phyloP scores from a whole-genome alignment of 2,329 filamentous ascomycete species.

The Fonsecaea pedrosoi region DNA sequence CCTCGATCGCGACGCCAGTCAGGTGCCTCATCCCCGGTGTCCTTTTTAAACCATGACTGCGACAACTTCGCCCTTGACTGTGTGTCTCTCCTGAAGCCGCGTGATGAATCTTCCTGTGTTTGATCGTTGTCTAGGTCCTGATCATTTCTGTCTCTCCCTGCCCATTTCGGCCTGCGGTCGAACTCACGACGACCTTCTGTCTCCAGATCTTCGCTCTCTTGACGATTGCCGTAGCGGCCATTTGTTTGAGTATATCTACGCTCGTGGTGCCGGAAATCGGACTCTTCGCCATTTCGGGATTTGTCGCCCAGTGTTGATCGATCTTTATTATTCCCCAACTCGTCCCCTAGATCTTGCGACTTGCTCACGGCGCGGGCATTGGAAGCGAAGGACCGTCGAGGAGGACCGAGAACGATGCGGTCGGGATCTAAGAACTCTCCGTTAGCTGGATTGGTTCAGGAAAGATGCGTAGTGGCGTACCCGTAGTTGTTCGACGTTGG shows the following conservation, averaged over 20 bases:
- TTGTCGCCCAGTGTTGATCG: slow-evolving; percentile 26
- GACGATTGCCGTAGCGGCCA: slow-evolving; percentile 28
- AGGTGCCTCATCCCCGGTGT: slow-evolving; percentile 61
- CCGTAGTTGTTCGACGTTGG: slow-evolving; percentile 57
- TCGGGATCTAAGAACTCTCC: slow-evolving; percentile 60
- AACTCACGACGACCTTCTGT: slow-evolving; percentile 32
- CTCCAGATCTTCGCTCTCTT: slow-evolving; percentile 31
- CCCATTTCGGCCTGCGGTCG: slow-evolving; percentile 38
- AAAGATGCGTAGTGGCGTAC: slow-evolving; percentile 46
- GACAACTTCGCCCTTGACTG: slow-evolving; percentile 63
- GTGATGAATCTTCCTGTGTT: slow-evolving; percentile 23
- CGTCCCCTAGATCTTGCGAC: slow-evolving; percentile 31
- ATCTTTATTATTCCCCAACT: slow-evolving; percentile 15
- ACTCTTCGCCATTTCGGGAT: slow-evolving; percentile 25
- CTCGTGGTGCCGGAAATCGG: slow-evolving; percentile 19
- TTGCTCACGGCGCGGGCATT: slow-evolving; percentile 59
- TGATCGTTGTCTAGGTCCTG: slow-evolving; percentile 32
- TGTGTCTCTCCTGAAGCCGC: slow-evolving; percentile 37
- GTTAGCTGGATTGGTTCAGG: slow-evolving; percentile 32
- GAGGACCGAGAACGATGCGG: slow-evolving; percentile 84
- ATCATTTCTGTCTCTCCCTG: slow-evolving; percentile 35
- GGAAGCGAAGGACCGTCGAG: slow-evolving; percentile 80
- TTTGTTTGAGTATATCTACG: slow-evolving; percentile 30
- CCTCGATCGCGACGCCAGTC: slow-evolving; percentile 65
- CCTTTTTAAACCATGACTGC: slow-evolving; percentile 76